These are phyloP conservation scores for Podospora anserina DNA, from an alignment of 495 filamentous ascomycete species.

Conservation along the genomic window DNA sequence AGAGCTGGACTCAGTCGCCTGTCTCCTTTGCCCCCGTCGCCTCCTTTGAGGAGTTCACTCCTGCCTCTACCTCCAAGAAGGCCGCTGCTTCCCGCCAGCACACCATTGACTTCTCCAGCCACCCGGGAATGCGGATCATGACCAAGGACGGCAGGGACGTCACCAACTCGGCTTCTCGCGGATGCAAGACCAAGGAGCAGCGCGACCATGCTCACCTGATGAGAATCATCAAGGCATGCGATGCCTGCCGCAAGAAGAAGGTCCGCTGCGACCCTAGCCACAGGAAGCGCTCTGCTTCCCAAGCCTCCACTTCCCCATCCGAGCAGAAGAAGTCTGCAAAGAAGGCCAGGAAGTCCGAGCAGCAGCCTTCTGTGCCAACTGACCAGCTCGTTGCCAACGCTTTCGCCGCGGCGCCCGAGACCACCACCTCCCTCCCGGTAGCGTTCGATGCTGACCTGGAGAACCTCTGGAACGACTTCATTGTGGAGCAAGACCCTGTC, in stretches of 20 bases:
- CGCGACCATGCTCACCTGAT: slow-evolving; percentile 57
- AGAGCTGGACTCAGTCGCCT: slow-evolving; percentile 39
- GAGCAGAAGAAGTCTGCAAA: slow-evolving; percentile 36
- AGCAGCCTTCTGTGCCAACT: slow-evolving; percentile 21
- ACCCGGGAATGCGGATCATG: slow-evolving; percentile 59
- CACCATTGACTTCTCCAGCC: slow-evolving; percentile 41
- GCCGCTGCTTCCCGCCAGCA: slow-evolving; percentile 27
- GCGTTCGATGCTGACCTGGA: slow-evolving; percentile 21
- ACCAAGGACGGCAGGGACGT: slow-evolving; percentile 56
- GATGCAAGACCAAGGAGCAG: slow-evolving; percentile 60
- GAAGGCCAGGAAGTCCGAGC: slow-evolving; percentile 38
- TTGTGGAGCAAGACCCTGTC: slow-evolving; percentile 36
- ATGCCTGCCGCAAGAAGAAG: slow-evolving; percentile 54
- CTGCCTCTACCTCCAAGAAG: slow-evolving; percentile 28
- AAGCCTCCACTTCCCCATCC: slow-evolving; percentile 28
- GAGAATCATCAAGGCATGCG: slow-evolving; percentile 58
- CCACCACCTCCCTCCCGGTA: slow-evolving; percentile 18
- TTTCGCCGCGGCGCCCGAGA: slow-evolving; percentile 21
- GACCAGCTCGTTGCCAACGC: slow-evolving; percentile 17
- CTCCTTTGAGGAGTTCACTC: slow-evolving; percentile 20
- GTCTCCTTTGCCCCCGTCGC: slow-evolving; percentile 23
- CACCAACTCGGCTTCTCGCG: slow-evolving; percentile 54
- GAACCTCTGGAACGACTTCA: slow-evolving; percentile 41
- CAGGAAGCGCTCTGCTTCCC: slow-evolving; percentile 41
- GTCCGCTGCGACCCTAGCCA: slow-evolving; percentile 52